Conservation (phyloP, 108 stramenopile genomes). For the Pseudonitzschia multistriata region DNA sequence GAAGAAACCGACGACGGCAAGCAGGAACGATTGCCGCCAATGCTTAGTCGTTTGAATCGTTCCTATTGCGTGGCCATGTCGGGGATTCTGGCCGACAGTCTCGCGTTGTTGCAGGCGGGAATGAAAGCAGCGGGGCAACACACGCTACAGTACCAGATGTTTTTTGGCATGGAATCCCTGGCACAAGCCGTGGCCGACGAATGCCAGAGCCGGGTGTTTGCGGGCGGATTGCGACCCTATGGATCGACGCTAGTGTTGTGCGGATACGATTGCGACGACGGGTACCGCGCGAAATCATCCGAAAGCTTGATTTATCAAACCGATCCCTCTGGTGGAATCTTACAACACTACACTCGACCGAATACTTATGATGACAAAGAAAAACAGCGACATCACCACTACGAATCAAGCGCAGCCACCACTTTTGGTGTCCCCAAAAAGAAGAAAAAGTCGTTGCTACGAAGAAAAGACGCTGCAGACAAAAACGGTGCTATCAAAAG, state of each 20-base stretch:
- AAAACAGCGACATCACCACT: not conserved
- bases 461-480: not conserved
- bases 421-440: not conserved
- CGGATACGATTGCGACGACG: not conserved
- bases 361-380: not conserved
- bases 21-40: not conserved
- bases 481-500: not conserved
- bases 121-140: conserved; percentile 29
- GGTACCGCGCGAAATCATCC: not conserved
- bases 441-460: not conserved
- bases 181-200: conserved; percentile 46
- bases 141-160: conserved; percentile 18
- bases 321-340: conserved; percentile 48
- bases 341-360: conserved; percentile 1
- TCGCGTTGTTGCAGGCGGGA: conserved; percentile 39
- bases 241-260: not conserved
- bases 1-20: not conserved
- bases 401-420: not conserved
- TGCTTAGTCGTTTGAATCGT: not conserved
- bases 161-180: conserved; percentile 24
- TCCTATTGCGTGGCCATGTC: conserved; percentile 51
- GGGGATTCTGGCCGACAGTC: conserved; percentile 68
- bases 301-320: conserved; percentile 34
- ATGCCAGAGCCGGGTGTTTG: conserved; percentile 78
- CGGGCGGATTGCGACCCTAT: conserved; percentile 67